Percentiles rank a stretch among this genome's conserved stretches.
Conservation (phyloP, 495 filamentous ascomycete species). For the Aspergillus heteromorphus region DNA sequence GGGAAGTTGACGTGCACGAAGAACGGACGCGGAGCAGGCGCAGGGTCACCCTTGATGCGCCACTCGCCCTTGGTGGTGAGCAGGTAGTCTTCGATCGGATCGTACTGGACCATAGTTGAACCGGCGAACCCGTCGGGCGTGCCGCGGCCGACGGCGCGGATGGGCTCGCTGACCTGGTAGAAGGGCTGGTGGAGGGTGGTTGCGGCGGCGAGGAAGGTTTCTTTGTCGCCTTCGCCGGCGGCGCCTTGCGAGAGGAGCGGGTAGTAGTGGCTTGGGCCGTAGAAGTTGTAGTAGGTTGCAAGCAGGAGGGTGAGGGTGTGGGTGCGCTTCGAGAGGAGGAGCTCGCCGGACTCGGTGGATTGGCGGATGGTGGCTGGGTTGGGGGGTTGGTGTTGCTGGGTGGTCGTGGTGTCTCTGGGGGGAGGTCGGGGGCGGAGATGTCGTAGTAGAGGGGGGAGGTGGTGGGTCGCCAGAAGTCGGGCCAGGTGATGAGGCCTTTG, state of each 20-base stretch:
- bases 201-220: slow-evolving; percentile 50
- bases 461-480: slow-evolving; percentile 50
- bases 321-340: slow-evolving; percentile 45
- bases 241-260: slow-evolving; percentile 47
- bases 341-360: slow-evolving; percentile 49
- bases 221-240: slow-evolving; percentile 54
- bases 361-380: slow-evolving; percentile 24
- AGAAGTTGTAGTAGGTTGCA: slow-evolving; percentile 55
- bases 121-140: slow-evolving; percentile 39
- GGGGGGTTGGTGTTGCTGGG: slow-evolving; percentile 12
- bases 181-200: slow-evolving; percentile 37
- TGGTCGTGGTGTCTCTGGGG: background rate
- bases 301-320: slow-evolving; percentile 47
- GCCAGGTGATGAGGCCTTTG: slow-evolving; percentile 48
- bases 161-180: slow-evolving; percentile 64
- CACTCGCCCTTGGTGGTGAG: slow-evolving; percentile 20
- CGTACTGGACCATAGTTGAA: slow-evolving; percentile 39
- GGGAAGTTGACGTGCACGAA: slow-evolving; percentile 48
- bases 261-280: slow-evolving; percentile 50
- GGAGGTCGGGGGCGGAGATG: slow-evolving; percentile 30
- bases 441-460: slow-evolving; percentile 43
- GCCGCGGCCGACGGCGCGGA: slow-evolving; percentile 73
- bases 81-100: slow-evolving; percentile 35
- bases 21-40: slow-evolving; percentile 24
- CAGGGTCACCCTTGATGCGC: slow-evolving; percentile 18